Evolutionary conservation across 1,284 basidiomycete species (phyloP).

Genomic region (Tetrapyrgos nigripes): DNA sequence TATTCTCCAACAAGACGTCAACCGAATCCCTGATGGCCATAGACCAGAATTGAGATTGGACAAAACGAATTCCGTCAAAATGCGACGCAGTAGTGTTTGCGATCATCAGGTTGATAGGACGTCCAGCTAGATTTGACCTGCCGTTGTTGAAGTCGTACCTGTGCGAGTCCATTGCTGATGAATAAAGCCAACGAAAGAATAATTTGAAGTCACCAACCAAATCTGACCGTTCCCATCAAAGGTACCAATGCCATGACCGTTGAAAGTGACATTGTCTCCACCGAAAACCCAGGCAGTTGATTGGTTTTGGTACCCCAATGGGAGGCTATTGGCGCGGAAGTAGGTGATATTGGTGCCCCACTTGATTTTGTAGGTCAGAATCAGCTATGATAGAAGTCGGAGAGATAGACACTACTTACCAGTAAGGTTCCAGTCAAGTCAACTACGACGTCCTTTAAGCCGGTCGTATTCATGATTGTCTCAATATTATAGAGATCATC

Average conservation of each 20-base stretch:
- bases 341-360: slow-evolving; percentile 39
- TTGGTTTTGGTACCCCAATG: slow-evolving; percentile 34
- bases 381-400: not conserved
- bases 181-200: not conserved
- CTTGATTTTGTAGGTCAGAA: slow-evolving; percentile 15
- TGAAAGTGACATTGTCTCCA: slow-evolving; percentile 31
- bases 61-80: slow-evolving; percentile 37
- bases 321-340: slow-evolving; percentile 35
- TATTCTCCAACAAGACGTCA: slow-evolving; percentile 35
- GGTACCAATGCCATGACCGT: slow-evolving; percentile 37
- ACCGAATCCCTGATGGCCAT: slow-evolving; percentile 38
- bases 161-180: too few species aligned
- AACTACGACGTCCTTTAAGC: slow-evolving; percentile 32
- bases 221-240: slow-evolving; percentile 41
- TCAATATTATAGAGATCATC: too few species aligned
- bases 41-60: slow-evolving; percentile 44
- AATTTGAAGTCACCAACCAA: slow-evolving; percentile 30
- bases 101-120: slow-evolving; percentile 38
- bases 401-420: too few species aligned
- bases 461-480: slow-evolving; percentile 36
- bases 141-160: slow-evolving; percentile 40
- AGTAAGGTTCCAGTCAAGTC: slow-evolving; percentile 34
- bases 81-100: slow-evolving; percentile 35
- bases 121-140: slow-evolving; percentile 36
- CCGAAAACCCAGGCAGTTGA: slow-evolving; percentile 40